phyloP scores from a whole-genome alignment of 495 filamentous ascomycete genomes.

The Chaetomium tenue region DNA sequence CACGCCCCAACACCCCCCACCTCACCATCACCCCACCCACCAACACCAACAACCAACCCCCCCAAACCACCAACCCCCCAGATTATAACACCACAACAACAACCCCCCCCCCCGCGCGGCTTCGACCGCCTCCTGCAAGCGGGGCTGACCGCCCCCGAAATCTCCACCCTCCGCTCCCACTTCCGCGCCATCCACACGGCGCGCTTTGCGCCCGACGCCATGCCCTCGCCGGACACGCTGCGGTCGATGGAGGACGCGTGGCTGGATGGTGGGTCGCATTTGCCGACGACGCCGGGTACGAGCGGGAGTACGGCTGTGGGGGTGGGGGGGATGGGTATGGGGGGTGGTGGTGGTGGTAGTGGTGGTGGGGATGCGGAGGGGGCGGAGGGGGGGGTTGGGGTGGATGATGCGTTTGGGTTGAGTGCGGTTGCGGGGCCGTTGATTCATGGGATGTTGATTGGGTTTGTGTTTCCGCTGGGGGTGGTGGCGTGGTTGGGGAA shows the following conservation, averaged over 20 bases:
- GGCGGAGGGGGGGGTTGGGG: slow-evolving; percentile 30
- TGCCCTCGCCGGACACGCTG: slow-evolving; percentile 61
- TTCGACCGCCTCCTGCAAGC: slow-evolving; percentile 82
- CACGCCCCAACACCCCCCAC: slow-evolving; percentile 6
- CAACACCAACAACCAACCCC: background rate
- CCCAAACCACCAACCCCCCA: background rate
- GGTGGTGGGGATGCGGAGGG: slow-evolving; percentile 39
- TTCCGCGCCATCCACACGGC: slow-evolving; percentile 76
- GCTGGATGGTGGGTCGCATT: slow-evolving; percentile 65
- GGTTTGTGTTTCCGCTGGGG: slow-evolving; percentile 91
- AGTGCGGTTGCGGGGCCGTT: slow-evolving; percentile 67
- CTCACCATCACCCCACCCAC: slow-evolving; percentile 6
- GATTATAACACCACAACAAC: no score
- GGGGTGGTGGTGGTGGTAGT: slow-evolving; percentile 25
- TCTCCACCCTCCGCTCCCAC: slow-evolving; percentile 77
- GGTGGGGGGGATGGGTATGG: slow-evolving; percentile 37
- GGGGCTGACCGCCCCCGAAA: slow-evolving; percentile 77
- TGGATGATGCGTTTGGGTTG: slow-evolving; percentile 49
- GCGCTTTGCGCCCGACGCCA: slow-evolving; percentile 77
- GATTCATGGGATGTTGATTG: slow-evolving; percentile 82
- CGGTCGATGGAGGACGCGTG: slow-evolving; percentile 80
- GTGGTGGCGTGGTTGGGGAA: slow-evolving; percentile 79
- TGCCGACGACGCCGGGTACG: background rate
- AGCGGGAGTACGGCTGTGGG: slow-evolving; percentile 24
- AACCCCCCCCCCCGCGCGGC: slow-evolving; percentile 47